These are phyloP conservation scores for Fusarium abutilonis DNA, from an alignment of 2,329 filamentous ascomycete genomes.

Conservation along the genomic window DNA sequence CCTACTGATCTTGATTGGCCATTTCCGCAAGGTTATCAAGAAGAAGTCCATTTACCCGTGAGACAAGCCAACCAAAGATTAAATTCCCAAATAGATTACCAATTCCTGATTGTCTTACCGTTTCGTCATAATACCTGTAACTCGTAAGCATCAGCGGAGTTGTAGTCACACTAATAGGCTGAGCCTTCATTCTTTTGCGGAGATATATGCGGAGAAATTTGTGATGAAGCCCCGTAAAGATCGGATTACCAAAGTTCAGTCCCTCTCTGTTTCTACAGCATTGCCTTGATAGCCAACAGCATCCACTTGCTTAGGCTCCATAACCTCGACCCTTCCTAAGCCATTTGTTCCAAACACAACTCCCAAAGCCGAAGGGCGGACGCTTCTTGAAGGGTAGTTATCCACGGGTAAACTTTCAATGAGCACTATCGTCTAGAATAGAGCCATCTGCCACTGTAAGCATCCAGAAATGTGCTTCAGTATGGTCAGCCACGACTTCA, in stretches of 20 bases:
- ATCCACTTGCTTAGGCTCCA: no score
- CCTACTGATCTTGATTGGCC: neutral
- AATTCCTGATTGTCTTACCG: neutral
- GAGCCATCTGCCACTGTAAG: neutral
- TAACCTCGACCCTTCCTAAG: neutral
- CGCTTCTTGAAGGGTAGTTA: neutral
- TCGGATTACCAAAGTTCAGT: neutral
- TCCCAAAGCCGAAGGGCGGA: neutral
- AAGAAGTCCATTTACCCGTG: neutral
- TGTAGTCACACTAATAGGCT: neutral
- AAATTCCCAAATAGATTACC: neutral
- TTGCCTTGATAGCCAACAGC: neutral
- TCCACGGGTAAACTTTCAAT: conserved; percentile 6
- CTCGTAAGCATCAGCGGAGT: no score
- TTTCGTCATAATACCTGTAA: no score
- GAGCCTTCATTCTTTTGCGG: neutral
- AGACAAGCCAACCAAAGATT: conserved; percentile 2
- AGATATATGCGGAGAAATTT: neutral
- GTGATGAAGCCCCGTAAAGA: neutral
- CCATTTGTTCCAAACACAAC: neutral
- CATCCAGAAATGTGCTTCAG: neutral
- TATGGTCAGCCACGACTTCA: neutral
- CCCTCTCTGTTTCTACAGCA: neutral
- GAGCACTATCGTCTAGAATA: neutral
- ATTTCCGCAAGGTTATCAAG: neutral